These are phyloP conservation scores for Hyphopichia pseudoburtonii DNA, from an alignment of 1,139 yeast species.

Conservation along the genomic window DNA sequence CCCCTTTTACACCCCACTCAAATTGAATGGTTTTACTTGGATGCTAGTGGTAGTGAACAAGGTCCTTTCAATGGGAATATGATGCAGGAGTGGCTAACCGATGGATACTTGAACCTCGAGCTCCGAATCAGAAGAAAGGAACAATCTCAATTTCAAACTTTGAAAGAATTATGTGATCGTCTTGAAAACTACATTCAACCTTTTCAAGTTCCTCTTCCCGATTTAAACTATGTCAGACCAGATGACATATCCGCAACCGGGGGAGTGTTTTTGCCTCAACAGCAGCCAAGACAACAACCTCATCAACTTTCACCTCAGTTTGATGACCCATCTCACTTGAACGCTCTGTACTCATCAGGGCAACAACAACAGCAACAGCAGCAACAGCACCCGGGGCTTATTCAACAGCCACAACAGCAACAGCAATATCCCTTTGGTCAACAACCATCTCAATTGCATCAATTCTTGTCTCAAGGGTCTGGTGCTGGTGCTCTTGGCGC, in stretches of 20 bases:
- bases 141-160: slow-evolving; percentile 38
- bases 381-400: background rate
- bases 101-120: slow-evolving; percentile 59
- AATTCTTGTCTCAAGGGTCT: slow-evolving; percentile 22
- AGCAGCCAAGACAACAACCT: too few species aligned
- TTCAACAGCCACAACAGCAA: slow-evolving; percentile 9
- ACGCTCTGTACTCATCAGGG: too few species aligned
- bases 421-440: slow-evolving; percentile 7
- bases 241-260: background rate
- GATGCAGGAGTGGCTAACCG: slow-evolving; percentile 79
- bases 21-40: slow-evolving; percentile 71
- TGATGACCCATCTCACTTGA: background rate
- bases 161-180: slow-evolving; percentile 45
- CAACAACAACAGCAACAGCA: background rate
- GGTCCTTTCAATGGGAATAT: slow-evolving; percentile 76
- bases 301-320: too few species aligned
- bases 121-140: slow-evolving; percentile 58
- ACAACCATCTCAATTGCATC: slow-evolving; percentile 19
- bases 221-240: slow-evolving; percentile 19
- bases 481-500: slow-evolving; percentile 24
- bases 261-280: background rate
- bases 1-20: slow-evolving; percentile 31
- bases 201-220: slow-evolving; percentile 54
- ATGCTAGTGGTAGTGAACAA: slow-evolving; percentile 67
- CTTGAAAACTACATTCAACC: slow-evolving; percentile 58